Base-by-base conservation (phyloP, 208 protist genomes). In the Herpetomonas muscarum region DNA sequence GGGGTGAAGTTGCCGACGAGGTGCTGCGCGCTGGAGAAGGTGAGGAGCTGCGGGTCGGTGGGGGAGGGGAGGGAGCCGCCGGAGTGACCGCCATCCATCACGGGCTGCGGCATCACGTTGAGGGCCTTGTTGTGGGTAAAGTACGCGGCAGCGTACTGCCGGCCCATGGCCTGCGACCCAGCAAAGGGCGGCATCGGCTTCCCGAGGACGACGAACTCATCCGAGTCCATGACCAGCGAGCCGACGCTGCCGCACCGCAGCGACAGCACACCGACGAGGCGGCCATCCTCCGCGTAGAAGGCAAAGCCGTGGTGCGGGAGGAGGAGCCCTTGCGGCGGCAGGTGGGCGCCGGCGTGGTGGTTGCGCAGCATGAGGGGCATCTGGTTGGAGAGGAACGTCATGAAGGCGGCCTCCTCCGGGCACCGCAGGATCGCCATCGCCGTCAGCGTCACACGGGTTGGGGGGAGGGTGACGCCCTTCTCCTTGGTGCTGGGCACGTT, bases 241-340 rank as follows among this genome's bases (percentile, higher is more conserved):
- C 51, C 36, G 39, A 62, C 56, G 46, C 65, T 49, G 39, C 60
- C 61, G 61, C 74, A 83, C 24, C 74, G 77, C 36, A 92, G 63
- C 4, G 70, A 63, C 26, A 92, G 53, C 36, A 85, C 59, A 3
- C 73, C 85, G 19, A 92, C 24, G 3, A 79, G 31, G 0, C 41
- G 10, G 9, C 74, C 64, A 15, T 76, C 48, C 0, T 28, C 55
- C n/a, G 67, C 50, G 66, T 87, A 92, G 64, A 85, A 87, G 22
- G 75, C 78, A 22, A 92, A 70, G 41, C 68, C 85, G 51, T 92
- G 85, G 55, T 92, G 80, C 19, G 81, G 76, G 29, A 92, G 56
- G 37, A 85, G 22, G 17, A 58, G 55, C n/a, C 39, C 31, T 6
- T 54, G 22, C 24, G 15, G 17, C 28, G 41, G 9, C 26, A 48